These are phyloP conservation scores for Eruca vesicaria DNA, from an alignment of 441 rosid species.

Conservation along the genomic window DNA sequence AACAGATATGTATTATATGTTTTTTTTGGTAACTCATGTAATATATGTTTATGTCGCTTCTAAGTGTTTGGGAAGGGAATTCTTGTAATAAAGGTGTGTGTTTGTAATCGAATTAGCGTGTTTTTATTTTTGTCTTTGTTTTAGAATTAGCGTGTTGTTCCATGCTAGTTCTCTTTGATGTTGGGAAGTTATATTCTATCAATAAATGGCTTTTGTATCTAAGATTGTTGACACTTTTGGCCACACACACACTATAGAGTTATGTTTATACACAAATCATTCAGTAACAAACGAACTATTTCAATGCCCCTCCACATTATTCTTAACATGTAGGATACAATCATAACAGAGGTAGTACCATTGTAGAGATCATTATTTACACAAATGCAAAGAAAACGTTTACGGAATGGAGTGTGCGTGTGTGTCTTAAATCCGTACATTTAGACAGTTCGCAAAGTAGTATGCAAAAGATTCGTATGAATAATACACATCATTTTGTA, in stretches of 20 bases:
- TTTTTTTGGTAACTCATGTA: too few relatives aligned
- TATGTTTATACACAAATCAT: background rate
- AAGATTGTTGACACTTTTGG: background rate
- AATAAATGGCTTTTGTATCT: too few relatives aligned
- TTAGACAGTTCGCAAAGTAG: conserved; percentile 14
- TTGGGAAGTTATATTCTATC: background rate
- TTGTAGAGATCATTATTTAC: conserved; percentile 19
- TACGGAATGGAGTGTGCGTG: background rate
- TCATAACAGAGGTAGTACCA: background rate
- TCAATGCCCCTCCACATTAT: background rate
- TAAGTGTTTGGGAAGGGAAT: background rate
- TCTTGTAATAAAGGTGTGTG: background rate
- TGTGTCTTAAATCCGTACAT: conserved; percentile 8
- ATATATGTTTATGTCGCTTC: background rate
- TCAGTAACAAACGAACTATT: background rate
- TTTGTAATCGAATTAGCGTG: background rate
- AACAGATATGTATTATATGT: background rate
- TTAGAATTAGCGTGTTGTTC: background rate
- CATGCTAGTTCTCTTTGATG: background rate
- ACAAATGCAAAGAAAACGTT: conserved; percentile 13
- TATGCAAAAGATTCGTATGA: conserved; percentile 6
- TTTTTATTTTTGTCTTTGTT: background rate
- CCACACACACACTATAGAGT: background rate
- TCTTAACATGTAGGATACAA: conserved; percentile 1
- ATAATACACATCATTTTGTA: background rate